phyloP scores from a whole-genome alignment of 768 basidiomycete species.

The Kwoniella sp. region DNA sequence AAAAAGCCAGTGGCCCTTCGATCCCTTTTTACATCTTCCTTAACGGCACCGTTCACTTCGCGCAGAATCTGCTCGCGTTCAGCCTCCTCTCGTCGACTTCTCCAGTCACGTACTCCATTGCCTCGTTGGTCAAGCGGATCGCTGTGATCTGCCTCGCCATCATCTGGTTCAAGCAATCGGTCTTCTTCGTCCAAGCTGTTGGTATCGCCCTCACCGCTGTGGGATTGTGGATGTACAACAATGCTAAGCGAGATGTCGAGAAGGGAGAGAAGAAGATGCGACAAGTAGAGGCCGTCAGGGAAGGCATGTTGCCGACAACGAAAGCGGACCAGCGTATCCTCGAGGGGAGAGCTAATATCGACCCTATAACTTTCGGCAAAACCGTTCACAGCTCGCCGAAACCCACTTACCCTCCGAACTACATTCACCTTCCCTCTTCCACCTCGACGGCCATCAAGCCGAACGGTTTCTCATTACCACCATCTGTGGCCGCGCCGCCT shows the following conservation, averaged over 20 bases:
- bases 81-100: slow-evolving; percentile 92
- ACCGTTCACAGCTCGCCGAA: slow-evolving; percentile 37
- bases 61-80: slow-evolving; percentile 97
- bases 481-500: slow-evolving; percentile 3
- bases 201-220: slow-evolving; percentile 89
- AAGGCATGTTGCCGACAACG: slow-evolving; percentile 51
- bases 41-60: slow-evolving; percentile 95
- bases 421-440: slow-evolving; percentile 17
- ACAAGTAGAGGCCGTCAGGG: slow-evolving; percentile 54
- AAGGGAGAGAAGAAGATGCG: slow-evolving; percentile 86
- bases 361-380: slow-evolving; percentile 10
- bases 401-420: slow-evolving; percentile 32
- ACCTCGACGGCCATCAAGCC: slow-evolving; percentile 30
- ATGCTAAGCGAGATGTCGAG: slow-evolving; percentile 87
- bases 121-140: slow-evolving; percentile 95
- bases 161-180: slow-evolving; percentile 87
- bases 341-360: slow-evolving; percentile 25
- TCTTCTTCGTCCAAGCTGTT: slow-evolving; percentile 78
- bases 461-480: slow-evolving; percentile 11
- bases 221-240: slow-evolving; percentile 95
- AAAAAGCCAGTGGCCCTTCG: slow-evolving; percentile 59
- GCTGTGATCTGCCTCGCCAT: slow-evolving; percentile 98
- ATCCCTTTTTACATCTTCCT: slow-evolving; percentile 81
- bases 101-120: slow-evolving; percentile 98
- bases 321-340: slow-evolving; percentile 43